Conservation (phyloP, 1,139 yeast genomes). For the Sugiyamaella sp. region DNA sequence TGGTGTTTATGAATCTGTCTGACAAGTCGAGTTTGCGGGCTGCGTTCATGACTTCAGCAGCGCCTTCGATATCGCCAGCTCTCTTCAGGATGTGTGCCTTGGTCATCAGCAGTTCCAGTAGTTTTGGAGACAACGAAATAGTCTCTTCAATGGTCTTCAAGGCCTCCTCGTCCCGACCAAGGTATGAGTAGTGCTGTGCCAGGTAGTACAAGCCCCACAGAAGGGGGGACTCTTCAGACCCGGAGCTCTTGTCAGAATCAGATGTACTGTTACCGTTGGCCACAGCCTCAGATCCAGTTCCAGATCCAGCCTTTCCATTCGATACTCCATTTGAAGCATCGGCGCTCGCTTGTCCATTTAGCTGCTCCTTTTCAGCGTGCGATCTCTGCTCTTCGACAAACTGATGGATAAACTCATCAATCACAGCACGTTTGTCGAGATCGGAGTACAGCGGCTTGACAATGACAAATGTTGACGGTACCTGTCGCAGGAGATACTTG, state of each 20-base stretch:
- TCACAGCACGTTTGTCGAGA: conserved; percentile 49
- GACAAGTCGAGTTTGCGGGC: conserved; percentile 82
- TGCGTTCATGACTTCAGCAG: conserved; percentile 65
- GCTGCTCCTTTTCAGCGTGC: too few species aligned
- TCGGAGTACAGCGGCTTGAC: conserved; percentile 77
- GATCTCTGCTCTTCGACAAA: conserved; percentile 43
- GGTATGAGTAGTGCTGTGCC: conserved; percentile 73
- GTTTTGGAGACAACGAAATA: conserved; percentile 64
- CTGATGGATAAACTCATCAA: conserved; percentile 58
- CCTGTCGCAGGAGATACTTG: conserved; percentile 71
- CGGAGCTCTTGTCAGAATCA: conserved; percentile 16
- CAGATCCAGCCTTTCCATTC: conserved; percentile 5
- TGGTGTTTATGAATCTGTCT: conserved; percentile 89
- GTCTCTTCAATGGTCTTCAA: conserved; percentile 62
- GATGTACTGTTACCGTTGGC: conserved; percentile 13
- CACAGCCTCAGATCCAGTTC: background rate
- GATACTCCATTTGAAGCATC: background rate
- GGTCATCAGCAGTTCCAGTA: conserved; percentile 77
- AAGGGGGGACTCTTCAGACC: conserved; percentile 47
- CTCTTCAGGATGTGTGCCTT: conserved; percentile 84
- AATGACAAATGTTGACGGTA: conserved; percentile 87
- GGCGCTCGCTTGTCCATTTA: conserved; percentile 9
- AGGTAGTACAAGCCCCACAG: conserved; percentile 83
- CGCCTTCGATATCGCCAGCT: conserved; percentile 59
- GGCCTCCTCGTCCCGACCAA: conserved; percentile 57